phyloP scores from a whole-genome alignment of 768 basidiomycete species.

The Lactifluus subvellereus region DNA sequence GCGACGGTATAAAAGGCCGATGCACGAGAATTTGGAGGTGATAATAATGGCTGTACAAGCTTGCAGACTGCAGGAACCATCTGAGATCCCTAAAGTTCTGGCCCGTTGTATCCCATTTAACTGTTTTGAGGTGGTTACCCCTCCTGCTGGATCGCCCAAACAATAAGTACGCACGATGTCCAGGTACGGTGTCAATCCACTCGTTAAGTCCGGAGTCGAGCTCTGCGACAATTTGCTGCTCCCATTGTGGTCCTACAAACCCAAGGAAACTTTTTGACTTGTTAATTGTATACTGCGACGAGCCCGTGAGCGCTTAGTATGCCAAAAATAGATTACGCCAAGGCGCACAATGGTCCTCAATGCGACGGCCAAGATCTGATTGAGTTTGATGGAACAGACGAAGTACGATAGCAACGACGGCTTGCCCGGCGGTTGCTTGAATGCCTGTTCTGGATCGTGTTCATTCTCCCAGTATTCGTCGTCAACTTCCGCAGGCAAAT shows the following conservation, averaged over 20 bases:
- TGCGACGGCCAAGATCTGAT: slow-evolving; percentile 57
- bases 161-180: slow-evolving; percentile 28
- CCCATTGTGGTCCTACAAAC: slow-evolving; percentile 47
- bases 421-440: slow-evolving; percentile 58
- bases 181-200: slow-evolving; percentile 42
- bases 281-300: slow-evolving; percentile 63
- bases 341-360: slow-evolving; percentile 52
- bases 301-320: background rate
- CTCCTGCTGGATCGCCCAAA: background rate
- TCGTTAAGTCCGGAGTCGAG: slow-evolving; percentile 43
- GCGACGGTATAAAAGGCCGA: slow-evolving; percentile 43
- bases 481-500: slow-evolving; percentile 22
- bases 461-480: slow-evolving; percentile 25
- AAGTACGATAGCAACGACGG: slow-evolving; percentile 53
- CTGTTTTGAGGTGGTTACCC: background rate
- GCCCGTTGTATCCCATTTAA: slow-evolving; percentile 27
- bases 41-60: slow-evolving; percentile 39
- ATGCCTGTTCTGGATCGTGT: slow-evolving; percentile 30
- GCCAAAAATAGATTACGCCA: background rate
- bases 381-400: slow-evolving; percentile 49
- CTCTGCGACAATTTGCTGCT: slow-evolving; percentile 40
- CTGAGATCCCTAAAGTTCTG: slow-evolving; percentile 19
- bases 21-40: slow-evolving; percentile 42
- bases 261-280: slow-evolving; percentile 52
- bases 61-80: slow-evolving; percentile 34